These are phyloP conservation scores for Pseudogymnoascus pannorum DNA, from an alignment of 2,329 filamentous ascomycete genomes.

Conservation along the genomic window DNA sequence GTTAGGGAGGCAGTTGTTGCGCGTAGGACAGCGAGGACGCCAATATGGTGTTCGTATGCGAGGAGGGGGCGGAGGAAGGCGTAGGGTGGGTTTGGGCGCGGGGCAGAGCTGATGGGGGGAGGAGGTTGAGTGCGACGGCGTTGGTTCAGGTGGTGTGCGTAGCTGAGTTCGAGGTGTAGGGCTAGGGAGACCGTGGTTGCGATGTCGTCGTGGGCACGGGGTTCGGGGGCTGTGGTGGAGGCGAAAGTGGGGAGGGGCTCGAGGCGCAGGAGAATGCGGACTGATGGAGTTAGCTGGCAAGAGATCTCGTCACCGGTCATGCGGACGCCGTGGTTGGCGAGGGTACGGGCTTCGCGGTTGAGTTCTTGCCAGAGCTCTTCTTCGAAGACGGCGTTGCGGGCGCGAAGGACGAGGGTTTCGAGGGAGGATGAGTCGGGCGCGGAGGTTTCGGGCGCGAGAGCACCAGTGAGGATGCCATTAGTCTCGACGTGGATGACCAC, in stretches of 20 bases:
- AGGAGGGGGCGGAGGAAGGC: conserved; percentile 49
- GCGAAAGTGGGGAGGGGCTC: conserved; percentile 48
- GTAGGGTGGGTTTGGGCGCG: conserved; percentile 42
- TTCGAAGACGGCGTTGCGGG: conserved; percentile 71
- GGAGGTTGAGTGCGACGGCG: conserved; percentile 60
- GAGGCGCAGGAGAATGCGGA: conserved; percentile 61
- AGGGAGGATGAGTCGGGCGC: conserved; percentile 52
- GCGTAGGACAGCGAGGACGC: conserved; percentile 18
- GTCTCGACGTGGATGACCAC: conserved; percentile 62
- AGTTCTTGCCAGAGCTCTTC: conserved; percentile 90
- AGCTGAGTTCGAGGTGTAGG: conserved; percentile 68
- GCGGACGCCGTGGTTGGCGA: conserved; percentile 64
- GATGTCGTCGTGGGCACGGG: conserved; percentile 38
- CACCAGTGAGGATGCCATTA: conserved; percentile 51
- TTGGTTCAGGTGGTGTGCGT: conserved; percentile 71
- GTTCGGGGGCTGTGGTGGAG: conserved; percentile 27
- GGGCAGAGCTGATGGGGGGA: conserved; percentile 41
- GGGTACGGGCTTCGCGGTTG: conserved; percentile 67
- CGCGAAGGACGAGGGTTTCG: conserved; percentile 63
- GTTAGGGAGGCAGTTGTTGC: conserved; percentile 20
- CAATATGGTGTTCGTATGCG: conserved; percentile 25
- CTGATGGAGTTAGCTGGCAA: conserved; percentile 44
- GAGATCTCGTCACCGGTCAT: conserved; percentile 51
- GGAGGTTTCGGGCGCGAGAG: conserved; percentile 43
- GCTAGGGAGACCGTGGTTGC: conserved; percentile 60